Percentiles rank a stretch among this genome's conserved stretches.
These are phyloP conservation scores for Corniculantispora saksenae DNA, from an alignment of 2,329 filamentous ascomycete species.

Conservation along the genomic window DNA sequence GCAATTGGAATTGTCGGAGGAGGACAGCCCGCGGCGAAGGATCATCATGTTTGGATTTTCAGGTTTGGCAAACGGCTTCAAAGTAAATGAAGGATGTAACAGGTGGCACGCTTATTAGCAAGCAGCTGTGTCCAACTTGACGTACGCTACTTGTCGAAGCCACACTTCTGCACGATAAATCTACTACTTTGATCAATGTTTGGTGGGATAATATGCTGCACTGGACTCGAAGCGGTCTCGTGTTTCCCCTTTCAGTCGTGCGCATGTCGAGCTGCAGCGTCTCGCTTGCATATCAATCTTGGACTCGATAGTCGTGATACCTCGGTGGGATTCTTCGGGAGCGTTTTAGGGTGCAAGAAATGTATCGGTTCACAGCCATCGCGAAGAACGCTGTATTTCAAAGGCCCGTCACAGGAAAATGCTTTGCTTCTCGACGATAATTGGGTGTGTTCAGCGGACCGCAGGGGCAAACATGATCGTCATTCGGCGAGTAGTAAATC, in stretches of 20 bases:
- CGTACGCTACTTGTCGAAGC: neutral
- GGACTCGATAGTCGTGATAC: neutral
- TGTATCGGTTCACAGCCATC: neutral
- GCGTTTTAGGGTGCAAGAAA: too few species aligned
- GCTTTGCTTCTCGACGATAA: too few species aligned
- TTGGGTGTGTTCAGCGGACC: neutral
- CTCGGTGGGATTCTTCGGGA: neutral
- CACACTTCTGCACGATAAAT: neutral
- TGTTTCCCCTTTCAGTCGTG: neutral
- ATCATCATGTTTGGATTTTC: neutral
- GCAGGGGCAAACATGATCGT: neutral
- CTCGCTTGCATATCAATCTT: conserved; percentile 8
- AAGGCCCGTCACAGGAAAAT: neutral
- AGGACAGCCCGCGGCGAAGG: neutral
- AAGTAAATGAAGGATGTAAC: neutral
- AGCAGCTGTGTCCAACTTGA: neutral
- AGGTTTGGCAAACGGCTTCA: neutral
- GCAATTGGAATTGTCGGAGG: neutral
- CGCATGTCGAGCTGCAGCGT: neutral
- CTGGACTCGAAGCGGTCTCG: neutral
- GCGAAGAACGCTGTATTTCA: neutral
- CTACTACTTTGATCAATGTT: neutral
- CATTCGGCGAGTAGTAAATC: too few species aligned
- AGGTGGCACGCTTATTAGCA: neutral
- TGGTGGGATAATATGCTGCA: neutral